Conservation (phyloP, 768 basidiomycete genomes). For the Pleurotus platypus region DNA sequence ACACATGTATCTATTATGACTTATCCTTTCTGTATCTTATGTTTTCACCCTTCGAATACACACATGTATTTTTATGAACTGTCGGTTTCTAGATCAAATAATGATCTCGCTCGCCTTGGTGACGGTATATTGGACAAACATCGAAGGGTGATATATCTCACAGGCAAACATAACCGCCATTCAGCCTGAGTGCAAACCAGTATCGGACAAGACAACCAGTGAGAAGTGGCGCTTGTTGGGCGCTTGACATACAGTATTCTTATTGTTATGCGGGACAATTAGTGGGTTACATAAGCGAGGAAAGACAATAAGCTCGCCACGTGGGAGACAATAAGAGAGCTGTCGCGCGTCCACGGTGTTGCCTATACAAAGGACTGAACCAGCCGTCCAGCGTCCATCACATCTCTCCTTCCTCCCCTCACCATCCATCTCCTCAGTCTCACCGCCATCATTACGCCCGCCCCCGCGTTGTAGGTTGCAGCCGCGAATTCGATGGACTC, state of each 20-base stretch:
- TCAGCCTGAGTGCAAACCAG: no score
- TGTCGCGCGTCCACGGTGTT: background rate
- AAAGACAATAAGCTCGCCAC: conserved; percentile 7
- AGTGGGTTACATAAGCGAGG: conserved; percentile 1
- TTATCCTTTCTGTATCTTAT: conserved; percentile 2
- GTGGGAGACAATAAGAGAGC: conserved; percentile 4
- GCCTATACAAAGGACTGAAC: conserved; percentile 6
- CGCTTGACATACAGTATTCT: conserved; percentile 4
- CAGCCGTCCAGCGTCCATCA: background rate
- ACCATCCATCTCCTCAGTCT: background rate
- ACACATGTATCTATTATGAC: background rate
- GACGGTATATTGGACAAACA: no score
- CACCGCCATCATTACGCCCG: no score
- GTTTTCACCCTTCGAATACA: background rate
- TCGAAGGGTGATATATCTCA: no score
- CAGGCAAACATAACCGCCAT: no score
- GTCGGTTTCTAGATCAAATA: no score
- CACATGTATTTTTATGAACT: conserved; percentile 7
- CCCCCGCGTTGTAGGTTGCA: no score
- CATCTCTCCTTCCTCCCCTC: background rate
- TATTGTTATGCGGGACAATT: conserved; percentile 1
- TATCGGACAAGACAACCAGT: no score
- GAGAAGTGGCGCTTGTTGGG: background rate
- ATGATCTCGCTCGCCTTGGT: no score
- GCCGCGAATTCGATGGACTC: no score